phyloP scores from a whole-genome alignment of 305 asterid genomes.

The Fraxinus floribunda region DNA sequence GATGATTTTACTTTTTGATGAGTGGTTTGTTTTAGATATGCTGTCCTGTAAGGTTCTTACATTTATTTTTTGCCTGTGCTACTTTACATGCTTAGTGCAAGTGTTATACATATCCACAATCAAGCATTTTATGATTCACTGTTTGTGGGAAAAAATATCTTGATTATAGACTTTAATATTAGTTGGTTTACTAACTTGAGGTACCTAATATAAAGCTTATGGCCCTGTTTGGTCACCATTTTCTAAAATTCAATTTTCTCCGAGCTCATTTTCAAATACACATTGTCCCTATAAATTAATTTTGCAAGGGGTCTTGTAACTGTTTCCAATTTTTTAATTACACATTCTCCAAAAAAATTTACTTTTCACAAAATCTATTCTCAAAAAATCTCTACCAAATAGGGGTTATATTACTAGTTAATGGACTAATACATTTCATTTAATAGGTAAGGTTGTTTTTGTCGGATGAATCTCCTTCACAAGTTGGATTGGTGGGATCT shows the following conservation, averaged over 20 bases:
- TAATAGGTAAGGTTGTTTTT: conserved; percentile 71
- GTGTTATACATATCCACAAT: neutral
- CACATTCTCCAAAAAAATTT: neutral
- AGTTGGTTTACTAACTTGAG: neutral
- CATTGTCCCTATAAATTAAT: neutral
- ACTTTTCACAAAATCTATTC: neutral
- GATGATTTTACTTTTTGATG: neutral
- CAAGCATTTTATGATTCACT: neutral
- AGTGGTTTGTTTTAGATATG: neutral
- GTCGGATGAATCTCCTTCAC: conserved; percentile 82
- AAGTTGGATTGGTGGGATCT: conserved; percentile 55
- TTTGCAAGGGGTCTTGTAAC: neutral
- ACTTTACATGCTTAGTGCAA: neutral
- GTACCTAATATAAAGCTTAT: neutral
- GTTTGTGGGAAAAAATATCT: neutral
- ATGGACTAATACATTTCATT: conserved; percentile 26
- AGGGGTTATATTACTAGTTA: neutral
- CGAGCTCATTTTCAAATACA: neutral
- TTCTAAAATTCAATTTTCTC: neutral
- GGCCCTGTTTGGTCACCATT: neutral
- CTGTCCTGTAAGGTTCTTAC: neutral
- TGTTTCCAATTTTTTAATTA: neutral
- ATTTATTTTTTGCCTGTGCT: neutral
- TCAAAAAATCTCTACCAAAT: neutral
- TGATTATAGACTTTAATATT: neutral